Conservation (phyloP, 345 rosid species). For the Citrus hindsii region DNA sequence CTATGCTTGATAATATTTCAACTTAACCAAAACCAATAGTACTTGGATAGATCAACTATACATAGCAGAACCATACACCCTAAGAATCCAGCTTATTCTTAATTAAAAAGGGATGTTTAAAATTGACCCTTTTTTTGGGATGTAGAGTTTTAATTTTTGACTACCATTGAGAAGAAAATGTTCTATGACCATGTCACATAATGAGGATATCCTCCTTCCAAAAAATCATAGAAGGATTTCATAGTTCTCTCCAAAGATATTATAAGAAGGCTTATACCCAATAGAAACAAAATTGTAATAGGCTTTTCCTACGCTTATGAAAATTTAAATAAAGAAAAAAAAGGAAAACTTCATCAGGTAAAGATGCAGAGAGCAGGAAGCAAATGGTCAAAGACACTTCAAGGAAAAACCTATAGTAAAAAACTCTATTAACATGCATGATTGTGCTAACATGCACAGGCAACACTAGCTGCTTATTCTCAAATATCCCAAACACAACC, state of each 20-base stretch:
- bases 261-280: background rate
- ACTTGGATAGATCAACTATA: background rate
- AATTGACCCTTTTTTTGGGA: background rate
- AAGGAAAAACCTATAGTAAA: background rate
- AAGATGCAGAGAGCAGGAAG: background rate
- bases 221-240: background rate
- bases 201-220: background rate
- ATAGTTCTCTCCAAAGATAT: background rate
- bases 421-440: background rate
- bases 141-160: background rate
- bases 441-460: background rate
- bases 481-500: background rate
- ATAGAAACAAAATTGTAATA: background rate
- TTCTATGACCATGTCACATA: background rate
- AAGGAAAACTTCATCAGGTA: background rate
- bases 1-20: background rate
- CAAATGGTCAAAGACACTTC: background rate
- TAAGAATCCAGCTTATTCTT: background rate
- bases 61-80: background rate
- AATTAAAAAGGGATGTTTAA: background rate
- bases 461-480: background rate
- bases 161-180: background rate
- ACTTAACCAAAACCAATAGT: background rate
- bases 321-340: background rate
- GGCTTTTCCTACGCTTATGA: background rate